Conservation (phyloP, 208 protist species). For the Porcisia hertigi region DNA sequence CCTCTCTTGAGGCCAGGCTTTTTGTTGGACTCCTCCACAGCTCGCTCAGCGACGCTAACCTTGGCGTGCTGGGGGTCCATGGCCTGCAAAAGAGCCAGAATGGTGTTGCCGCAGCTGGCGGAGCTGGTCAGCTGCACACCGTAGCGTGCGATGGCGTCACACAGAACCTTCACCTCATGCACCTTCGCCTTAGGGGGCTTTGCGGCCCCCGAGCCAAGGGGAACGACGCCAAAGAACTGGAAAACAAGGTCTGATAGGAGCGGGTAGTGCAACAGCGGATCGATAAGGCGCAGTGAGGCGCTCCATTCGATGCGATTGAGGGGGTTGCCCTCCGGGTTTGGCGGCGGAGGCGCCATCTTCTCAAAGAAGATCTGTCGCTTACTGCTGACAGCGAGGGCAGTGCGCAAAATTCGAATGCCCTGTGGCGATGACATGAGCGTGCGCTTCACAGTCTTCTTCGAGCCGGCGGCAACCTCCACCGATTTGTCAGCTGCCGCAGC, state of each 20-base stretch:
- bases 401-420: conserved; percentile 50
- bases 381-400: conserved; percentile 37
- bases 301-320: conserved; percentile 33
- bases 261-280: conserved; percentile 57
- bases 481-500: conserved; percentile 1
- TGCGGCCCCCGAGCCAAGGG: conserved; percentile 13
- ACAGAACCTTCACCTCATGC: conserved; percentile 64
- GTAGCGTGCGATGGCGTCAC: conserved; percentile 52
- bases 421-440: conserved; percentile 46
- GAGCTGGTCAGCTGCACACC: conserved; percentile 47
- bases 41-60: conserved; percentile 16
- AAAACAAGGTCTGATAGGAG: conserved; percentile 58
- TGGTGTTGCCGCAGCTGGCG: conserved; percentile 60
- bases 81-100: conserved; percentile 50
- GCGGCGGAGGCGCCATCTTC: conserved; percentile 32
- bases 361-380: conserved; percentile 65
- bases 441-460: conserved; percentile 14
- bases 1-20: conserved; percentile 40
- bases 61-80: conserved; percentile 51
- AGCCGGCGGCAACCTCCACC: not conserved
- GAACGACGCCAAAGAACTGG: conserved; percentile 56
- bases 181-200: conserved; percentile 34
- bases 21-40: conserved; percentile 11
- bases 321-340: conserved; percentile 21
- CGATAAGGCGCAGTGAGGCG: conserved; percentile 35